Percentiles rank a stretch among this genome's conserved stretches.
These are phyloP conservation scores for Alternaria rosae DNA, from an alignment of 2,329 filamentous ascomycete genomes.

Conservation along the genomic window DNA sequence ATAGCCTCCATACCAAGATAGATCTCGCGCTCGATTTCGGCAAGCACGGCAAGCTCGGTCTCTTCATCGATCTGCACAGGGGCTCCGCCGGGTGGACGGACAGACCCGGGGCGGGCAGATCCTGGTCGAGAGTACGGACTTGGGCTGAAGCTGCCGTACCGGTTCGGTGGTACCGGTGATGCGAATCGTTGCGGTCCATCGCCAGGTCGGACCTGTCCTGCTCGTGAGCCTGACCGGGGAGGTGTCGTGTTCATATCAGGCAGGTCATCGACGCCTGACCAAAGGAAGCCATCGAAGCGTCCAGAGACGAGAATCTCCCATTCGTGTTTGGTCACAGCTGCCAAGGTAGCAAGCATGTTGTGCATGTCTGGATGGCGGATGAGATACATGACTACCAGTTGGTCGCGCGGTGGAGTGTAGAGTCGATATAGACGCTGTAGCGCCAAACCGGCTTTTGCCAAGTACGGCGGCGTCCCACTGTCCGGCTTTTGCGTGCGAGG, in stretches of 20 bases:
- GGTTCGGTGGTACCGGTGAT: slow-evolving; percentile 63
- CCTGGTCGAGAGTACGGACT: slow-evolving; percentile 27
- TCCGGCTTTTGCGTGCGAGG: slow-evolving; percentile 72
- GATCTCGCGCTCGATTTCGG: slow-evolving; percentile 91
- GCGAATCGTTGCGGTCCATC: slow-evolving; percentile 46
- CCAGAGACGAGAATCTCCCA: slow-evolving; percentile 96
- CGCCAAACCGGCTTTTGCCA: slow-evolving; percentile 77
- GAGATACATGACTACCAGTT: slow-evolving; percentile 85
- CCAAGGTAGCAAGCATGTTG: slow-evolving; percentile 84
- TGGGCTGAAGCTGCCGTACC: slow-evolving; percentile 46
- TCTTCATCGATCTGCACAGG: slow-evolving; percentile 93
- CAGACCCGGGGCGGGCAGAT: slow-evolving; percentile 33
- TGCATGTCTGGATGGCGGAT: slow-evolving; percentile 83
- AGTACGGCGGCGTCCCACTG: slow-evolving; percentile 70
- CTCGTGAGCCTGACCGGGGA: slow-evolving; percentile 37
- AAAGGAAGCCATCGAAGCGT: slow-evolving; percentile 93
- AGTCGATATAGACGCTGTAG: slow-evolving; percentile 87
- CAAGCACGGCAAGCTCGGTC: slow-evolving; percentile 86
- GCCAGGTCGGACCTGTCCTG: slow-evolving; percentile 53
- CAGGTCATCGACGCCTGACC: slow-evolving; percentile 81
- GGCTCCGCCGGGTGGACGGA: slow-evolving; percentile 56
- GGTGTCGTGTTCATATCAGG: slow-evolving; percentile 36
- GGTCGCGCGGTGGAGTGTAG: slow-evolving; percentile 75
- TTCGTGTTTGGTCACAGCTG: slow-evolving; percentile 88
- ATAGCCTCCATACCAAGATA: slow-evolving; percentile 93